Conservation (phyloP, 345 rosid genomes). For the Lumnitzera racemosa region DNA sequence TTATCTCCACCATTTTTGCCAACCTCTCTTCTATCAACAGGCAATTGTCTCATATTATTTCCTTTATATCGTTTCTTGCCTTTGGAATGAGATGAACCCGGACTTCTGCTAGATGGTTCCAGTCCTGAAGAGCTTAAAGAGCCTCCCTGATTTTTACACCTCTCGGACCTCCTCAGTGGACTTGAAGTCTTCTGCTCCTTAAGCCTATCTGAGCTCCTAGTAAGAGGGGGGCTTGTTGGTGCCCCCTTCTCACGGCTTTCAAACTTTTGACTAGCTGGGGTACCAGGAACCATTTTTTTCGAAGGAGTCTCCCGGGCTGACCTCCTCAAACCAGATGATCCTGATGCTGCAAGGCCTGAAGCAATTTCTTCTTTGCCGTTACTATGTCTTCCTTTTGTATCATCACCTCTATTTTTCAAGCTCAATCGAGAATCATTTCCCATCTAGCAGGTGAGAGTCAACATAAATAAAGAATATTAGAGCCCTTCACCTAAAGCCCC, state of each 20-base stretch:
- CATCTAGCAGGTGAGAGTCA: constrained; percentile 22
- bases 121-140: constrained; percentile 32
- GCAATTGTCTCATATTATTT: constrained; percentile 27
- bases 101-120: constrained; percentile 25
- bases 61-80: constrained; percentile 24
- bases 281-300: constrained; percentile 22
- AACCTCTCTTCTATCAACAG: constrained; percentile 26
- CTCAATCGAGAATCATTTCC: constrained; percentile 24
- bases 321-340: constrained; percentile 41
- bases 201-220: constrained; percentile 24
- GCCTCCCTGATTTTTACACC: constrained; percentile 33
- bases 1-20: constrained; percentile 8
- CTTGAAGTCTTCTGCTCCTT: constrained; percentile 28
- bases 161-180: constrained; percentile 50
- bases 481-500: too few relatives aligned
- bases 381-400: constrained; percentile 26
- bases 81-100: constrained; percentile 15
- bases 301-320: constrained; percentile 34
- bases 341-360: constrained; percentile 12
- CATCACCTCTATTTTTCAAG: constrained; percentile 29
- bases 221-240: constrained; percentile 24
- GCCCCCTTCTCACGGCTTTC: constrained; percentile 43
- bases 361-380: constrained; percentile 26
- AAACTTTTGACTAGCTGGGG: constrained; percentile 39
- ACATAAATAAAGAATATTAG: not conserved